Evolutionary conservation across 2,329 filamentous ascomycete genomes (phyloP).

Genomic region (Cytospora leucostoma): DNA sequence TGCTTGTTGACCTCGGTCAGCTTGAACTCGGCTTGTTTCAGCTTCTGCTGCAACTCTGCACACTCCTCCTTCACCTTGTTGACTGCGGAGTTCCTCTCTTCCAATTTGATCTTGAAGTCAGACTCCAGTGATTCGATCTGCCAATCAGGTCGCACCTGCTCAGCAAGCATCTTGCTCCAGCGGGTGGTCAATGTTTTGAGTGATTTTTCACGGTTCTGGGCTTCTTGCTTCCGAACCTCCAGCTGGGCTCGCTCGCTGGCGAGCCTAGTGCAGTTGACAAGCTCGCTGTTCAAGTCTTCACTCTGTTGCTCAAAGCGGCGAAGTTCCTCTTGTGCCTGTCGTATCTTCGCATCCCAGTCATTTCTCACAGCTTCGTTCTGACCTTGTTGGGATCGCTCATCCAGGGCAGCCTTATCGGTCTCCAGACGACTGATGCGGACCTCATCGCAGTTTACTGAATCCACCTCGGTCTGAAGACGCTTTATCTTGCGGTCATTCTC

Average conservation of each 20-base stretch:
- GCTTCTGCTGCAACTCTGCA: constrained; percentile 69
- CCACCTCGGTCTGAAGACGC: constrained; percentile 66
- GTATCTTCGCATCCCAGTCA: constrained; percentile 71
- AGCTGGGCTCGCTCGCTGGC: constrained; percentile 83
- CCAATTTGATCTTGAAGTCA: constrained; percentile 66
- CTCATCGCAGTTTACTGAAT: constrained; percentile 81
- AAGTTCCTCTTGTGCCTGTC: constrained; percentile 65
- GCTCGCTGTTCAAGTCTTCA: constrained; percentile 73
- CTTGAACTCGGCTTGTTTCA: constrained; percentile 75
- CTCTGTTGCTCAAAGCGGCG: constrained; percentile 71
- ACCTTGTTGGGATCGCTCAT: constrained; percentile 60
- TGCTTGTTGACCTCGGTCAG: constrained; percentile 67
- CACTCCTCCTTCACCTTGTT: constrained; percentile 68
- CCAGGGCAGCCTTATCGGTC: constrained; percentile 69
- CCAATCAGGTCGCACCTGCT: constrained; percentile 68
- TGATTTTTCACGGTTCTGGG: constrained; percentile 71
- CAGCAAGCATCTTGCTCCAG: constrained; percentile 69
- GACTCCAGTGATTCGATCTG: constrained; percentile 67
- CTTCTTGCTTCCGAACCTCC: constrained; percentile 78
- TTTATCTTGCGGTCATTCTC: constrained; percentile 71
- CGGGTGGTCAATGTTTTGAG: constrained; percentile 76
- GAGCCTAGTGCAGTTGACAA: constrained; percentile 78
- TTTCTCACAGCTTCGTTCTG: constrained; percentile 64
- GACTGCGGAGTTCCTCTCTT: constrained; percentile 58
- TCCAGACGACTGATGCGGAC: constrained; percentile 78